Base-by-base conservation (phyloP, 2,329 filamentous ascomycete species). In the Aspergillus quadricinctus region DNA sequence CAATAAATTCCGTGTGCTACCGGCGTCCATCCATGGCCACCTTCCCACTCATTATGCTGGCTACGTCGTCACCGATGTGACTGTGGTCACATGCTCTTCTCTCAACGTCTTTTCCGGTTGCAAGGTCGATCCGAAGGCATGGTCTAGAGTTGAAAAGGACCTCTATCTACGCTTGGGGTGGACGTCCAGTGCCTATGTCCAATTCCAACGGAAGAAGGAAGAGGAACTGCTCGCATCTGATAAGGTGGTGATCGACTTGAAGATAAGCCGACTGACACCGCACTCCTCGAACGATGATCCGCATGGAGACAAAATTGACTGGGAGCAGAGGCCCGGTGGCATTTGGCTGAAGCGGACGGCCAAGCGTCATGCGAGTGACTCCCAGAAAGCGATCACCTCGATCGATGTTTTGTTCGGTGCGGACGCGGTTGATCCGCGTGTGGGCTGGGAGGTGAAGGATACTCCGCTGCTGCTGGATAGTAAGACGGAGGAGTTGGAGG, bases 111-210 rank as follows among this genome's bases (percentile, higher is more conserved):
- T 93, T 57, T 88, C 88, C 3, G 88, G 83, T 48, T 96, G 90
- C 77, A 86, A 85, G 60, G 83, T 94, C 60, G 88, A 94, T 67
- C 74, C 81, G 40, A 77, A 84, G 46, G 78, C 83, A 55, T 97
- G 92, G 92, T 86, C 90, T 64, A 88, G 89, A 50, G 80, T 97
- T 60, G 89, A 96, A 62, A 97, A 96, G 76, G 91, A 97, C 69
- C 81, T 97, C 0, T 94, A 91, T 70, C 82, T 97, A 19, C 85
- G 85, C 59, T 84, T 83, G 57, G 83, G 86, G 52, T 90, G 90
- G 84, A 80, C 89, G 46, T 84, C 84, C 28, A 89, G 83, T 69
- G 91, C 90, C 31, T 97, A 90, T 72, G 73, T 97, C 27, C 88
- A 92, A 69, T 83, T 96, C 58, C 85, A 89, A 73, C 84, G 90